Evolutionary conservation across 2,329 filamentous ascomycete species (phyloP).

Genomic region (Cladobotryum mycophilum): DNA sequence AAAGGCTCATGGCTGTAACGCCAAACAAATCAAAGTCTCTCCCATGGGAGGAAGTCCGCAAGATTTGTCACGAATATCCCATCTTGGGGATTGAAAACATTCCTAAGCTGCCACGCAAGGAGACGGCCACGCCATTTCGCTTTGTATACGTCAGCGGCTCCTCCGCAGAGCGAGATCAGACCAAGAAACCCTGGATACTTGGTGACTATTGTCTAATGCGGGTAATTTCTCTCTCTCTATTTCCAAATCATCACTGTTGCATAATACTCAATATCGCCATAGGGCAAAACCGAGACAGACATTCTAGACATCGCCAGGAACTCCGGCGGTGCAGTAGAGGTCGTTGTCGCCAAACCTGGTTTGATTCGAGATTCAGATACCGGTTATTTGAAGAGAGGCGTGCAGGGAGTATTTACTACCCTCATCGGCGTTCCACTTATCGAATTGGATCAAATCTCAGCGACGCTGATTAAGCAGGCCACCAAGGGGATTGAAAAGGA

Average conservation of each 20-base stretch:
- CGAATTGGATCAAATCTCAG: slow-evolving; percentile 1
- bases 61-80: slow-evolving; percentile 34
- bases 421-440: slow-evolving; percentile 2
- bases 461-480: slow-evolving; percentile 6
- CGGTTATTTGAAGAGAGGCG: not conserved
- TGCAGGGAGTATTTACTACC: not conserved
- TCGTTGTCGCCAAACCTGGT: slow-evolving; percentile 4
- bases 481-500: slow-evolving; percentile 6
- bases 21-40: slow-evolving; percentile 27
- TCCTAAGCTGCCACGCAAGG: slow-evolving; percentile 18
- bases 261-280: not conserved
- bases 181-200: slow-evolving; percentile 32
- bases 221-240: not conserved
- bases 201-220: slow-evolving; percentile 4
- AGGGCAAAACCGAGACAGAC: slow-evolving; percentile 8
- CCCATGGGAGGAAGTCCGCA: slow-evolving; percentile 30
- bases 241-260: not conserved
- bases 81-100: slow-evolving; percentile 30
- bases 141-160: slow-evolving; percentile 46
- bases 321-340: slow-evolving; percentile 1
- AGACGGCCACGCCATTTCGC: slow-evolving; percentile 29
- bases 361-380: slow-evolving; percentile 1
- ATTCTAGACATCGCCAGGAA: slow-evolving; percentile 5
- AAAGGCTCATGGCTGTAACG: slow-evolving; percentile 38
- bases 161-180: slow-evolving; percentile 37